A percentile compares a stretch with the other conserved stretches of the same genome.
These are phyloP conservation scores for Wallacemonas sp. DNA, from an alignment of 208 protist genomes.

Conservation along the genomic window DNA sequence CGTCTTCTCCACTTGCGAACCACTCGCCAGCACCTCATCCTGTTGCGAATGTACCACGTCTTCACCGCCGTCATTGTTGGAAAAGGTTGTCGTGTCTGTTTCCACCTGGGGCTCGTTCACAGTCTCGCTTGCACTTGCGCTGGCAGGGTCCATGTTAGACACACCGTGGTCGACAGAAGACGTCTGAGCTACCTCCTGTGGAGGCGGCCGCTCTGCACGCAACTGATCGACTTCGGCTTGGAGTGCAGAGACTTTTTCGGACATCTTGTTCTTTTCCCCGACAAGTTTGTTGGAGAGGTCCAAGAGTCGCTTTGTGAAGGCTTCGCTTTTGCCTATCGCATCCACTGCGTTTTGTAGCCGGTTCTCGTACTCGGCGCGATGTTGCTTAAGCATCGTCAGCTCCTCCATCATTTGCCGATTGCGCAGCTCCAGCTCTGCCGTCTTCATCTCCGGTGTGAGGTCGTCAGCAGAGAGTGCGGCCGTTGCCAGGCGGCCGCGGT, in stretches of 20 bases:
- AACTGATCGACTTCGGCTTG: constrained; percentile 21
- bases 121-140: too few species aligned
- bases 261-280: constrained; percentile 33
- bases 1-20: too few species aligned
- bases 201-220: background rate
- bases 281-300: constrained; percentile 36
- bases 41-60: too few species aligned
- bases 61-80: too few species aligned
- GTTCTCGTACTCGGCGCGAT: constrained; percentile 23
- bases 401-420: constrained; percentile 3
- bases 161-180: too few species aligned
- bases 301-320: constrained; percentile 36
- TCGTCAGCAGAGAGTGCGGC: background rate
- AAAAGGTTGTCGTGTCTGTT: too few species aligned
- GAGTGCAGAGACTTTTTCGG: constrained; percentile 24
- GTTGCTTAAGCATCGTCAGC: constrained; percentile 24
- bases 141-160: background rate
- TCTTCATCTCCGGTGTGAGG: constrained; percentile 6
- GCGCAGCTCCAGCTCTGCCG: background rate
- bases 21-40: too few species aligned
- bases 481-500: background rate
- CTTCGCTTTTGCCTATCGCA: constrained; percentile 17
- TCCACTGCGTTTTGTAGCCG: constrained; percentile 24
- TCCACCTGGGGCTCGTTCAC: too few species aligned
- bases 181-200: background rate